Evolutionary conservation across 331 rosid species (phyloP), one percentile per base, ranked within the genome.

Genomic region (Prunus yedoensis): DNA sequence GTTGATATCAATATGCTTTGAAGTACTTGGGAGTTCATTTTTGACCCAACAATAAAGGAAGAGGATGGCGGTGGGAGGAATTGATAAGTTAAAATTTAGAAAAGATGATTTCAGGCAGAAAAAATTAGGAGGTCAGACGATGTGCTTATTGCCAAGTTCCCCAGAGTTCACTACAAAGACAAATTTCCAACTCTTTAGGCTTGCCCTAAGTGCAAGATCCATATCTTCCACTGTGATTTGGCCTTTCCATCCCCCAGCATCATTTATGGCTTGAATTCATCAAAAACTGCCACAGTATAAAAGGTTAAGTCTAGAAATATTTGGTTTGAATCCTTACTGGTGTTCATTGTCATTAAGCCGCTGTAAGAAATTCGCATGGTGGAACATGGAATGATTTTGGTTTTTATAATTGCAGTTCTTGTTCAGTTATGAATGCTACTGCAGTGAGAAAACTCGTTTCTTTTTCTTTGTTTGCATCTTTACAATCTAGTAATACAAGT

Each of bases 201-300:
- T 76, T 38, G 67, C 74, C 18, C 67, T 76, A 12, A 76, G 58
- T 4, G 67, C 67, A 25, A 13, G 57, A 54, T 76, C 79, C 73
- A 53, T 76, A 35, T 76, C 74, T 76, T 76, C 79, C 57, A 76
- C 79, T n/a, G 35, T 65, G 58, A 4, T 53, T 53, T 10, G 58
- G 6, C 23, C 25, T 53, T 16, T 53, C 58, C 58, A 53, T 53
- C 58, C 58, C 25, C 58, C 18, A 16, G 18, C 21, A 2, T 21
- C 11, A 17, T 53, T 53, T 53, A 53, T 17, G 59, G 59, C 23
- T 53, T 53, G 59, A 53, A 10, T 18, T 14, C 59, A 7, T 2
- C 25, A 53, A 17, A 21, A 20, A 53, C 59, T 53, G 59, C 20
- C 10, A 21, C 59, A n/a, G 13, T 53, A 53, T n/a, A 53, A 7